These are phyloP conservation scores for Fomitopsis palustris DNA, from an alignment of 1,284 basidiomycete species.

Conservation along the genomic window DNA sequence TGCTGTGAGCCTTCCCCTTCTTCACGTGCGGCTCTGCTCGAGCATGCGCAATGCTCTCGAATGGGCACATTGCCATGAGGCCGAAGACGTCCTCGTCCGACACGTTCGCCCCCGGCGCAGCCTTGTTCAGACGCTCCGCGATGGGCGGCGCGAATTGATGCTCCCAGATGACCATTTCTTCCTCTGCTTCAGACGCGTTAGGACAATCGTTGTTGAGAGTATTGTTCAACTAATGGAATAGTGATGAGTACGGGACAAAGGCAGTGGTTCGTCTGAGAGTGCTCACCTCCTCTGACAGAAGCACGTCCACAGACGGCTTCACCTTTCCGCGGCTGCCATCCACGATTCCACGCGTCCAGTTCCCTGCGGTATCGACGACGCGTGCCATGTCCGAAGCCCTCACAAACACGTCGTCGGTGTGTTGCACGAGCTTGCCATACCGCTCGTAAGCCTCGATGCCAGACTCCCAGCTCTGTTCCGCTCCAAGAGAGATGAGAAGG, in stretches of 20 bases:
- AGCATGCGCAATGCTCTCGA: constrained; percentile 60
- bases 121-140: constrained; percentile 51
- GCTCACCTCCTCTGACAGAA: constrained; percentile 42
- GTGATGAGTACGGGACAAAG: not conserved
- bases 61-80: constrained; percentile 74
- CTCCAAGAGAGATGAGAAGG: constrained; percentile 69
- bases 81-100: constrained; percentile 51
- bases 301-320: constrained; percentile 43
- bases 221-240: constrained; percentile 47
- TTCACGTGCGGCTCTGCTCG: constrained; percentile 1
- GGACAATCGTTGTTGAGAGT: constrained; percentile 73
- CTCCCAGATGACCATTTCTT: constrained; percentile 51
- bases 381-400: constrained; percentile 58
- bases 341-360: constrained; percentile 69
- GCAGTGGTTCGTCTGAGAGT: not conserved
- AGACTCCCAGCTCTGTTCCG: constrained; percentile 61
- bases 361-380: constrained; percentile 64
- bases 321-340: constrained; percentile 20
- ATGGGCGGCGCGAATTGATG: constrained; percentile 53
- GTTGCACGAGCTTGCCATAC: constrained; percentile 46
- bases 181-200: constrained; percentile 44
- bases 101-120: constrained; percentile 61
- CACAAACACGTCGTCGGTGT: constrained; percentile 53
- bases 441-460: constrained; percentile 46
- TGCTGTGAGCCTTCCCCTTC: constrained; percentile 33